These are phyloP conservation scores for Diospyros lotus DNA, from an alignment of 148 eudicot species.

Conservation along the genomic window DNA sequence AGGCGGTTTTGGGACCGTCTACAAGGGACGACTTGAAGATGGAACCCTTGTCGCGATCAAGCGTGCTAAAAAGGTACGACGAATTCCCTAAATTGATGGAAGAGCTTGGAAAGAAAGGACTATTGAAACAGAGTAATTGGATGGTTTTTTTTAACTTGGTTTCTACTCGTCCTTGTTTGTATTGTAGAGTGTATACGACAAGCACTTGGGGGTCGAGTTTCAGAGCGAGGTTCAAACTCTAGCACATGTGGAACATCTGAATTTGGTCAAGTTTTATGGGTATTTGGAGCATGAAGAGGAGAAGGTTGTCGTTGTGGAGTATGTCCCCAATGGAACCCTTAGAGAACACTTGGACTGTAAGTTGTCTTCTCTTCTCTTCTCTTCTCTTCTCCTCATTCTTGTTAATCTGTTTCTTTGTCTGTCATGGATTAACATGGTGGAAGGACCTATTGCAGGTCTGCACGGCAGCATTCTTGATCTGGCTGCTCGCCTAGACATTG, in stretches of 20 bases:
- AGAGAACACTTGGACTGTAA: constrained; percentile 84
- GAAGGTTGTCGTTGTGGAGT: constrained; percentile 71
- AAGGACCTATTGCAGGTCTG: constrained; percentile 39
- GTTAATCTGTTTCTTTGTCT: too few species aligned
- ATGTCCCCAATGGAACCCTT: constrained; percentile 86
- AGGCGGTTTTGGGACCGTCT: constrained; percentile 91
- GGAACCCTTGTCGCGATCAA: constrained; percentile 80
- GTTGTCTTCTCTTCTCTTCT: constrained; percentile 15
- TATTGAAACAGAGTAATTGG: neutral
- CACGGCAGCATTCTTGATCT: constrained; percentile 51
- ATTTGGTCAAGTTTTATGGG: constrained; percentile 70
- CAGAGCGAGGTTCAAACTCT: constrained; percentile 56
- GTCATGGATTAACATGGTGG: neutral
- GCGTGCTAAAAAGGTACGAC: constrained; percentile 77
- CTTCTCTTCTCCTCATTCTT: neutral
- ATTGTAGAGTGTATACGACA: constrained; percentile 57
- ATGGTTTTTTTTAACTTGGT: neutral
- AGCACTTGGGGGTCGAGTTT: constrained; percentile 58
- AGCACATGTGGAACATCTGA: constrained; percentile 65
- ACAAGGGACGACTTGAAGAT: constrained; percentile 60
- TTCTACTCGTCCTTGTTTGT: constrained; percentile 13
- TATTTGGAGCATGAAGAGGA: constrained; percentile 68
- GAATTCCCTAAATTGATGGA: neutral
- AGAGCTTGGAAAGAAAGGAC: too few species aligned
- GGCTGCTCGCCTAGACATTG: constrained; percentile 67